These are phyloP conservation scores for Amphichorda felina DNA, from an alignment of 2,329 filamentous ascomycete species.

Conservation along the genomic window DNA sequence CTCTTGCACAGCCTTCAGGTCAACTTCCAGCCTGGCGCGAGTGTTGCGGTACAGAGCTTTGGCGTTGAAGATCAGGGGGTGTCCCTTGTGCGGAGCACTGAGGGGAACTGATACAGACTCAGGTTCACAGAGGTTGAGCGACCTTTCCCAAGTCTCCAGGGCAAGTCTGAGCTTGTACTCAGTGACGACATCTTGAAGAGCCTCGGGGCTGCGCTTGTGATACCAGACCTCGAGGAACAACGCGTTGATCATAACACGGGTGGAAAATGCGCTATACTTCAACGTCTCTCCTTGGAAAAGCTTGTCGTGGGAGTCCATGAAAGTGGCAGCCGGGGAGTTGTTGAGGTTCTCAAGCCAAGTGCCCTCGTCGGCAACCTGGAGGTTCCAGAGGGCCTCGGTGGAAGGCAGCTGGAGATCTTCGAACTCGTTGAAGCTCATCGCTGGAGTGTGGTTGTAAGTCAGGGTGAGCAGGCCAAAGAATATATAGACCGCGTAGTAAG, in stretches of 20 bases:
- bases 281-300: constrained; percentile 88
- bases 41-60: constrained; percentile 96
- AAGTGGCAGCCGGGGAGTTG: constrained; percentile 64
- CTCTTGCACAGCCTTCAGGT: constrained; percentile 91
- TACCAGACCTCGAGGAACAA: constrained; percentile 98
- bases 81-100: constrained; percentile 88
- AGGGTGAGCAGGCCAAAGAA: constrained; percentile 93
- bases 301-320: constrained; percentile 88
- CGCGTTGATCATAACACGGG: constrained; percentile 97
- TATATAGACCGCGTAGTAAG: constrained; percentile 97
- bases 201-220: constrained; percentile 96
- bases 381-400: constrained; percentile 88
- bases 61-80: constrained; percentile 94
- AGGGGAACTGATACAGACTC: constrained; percentile 81
- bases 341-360: constrained; percentile 74
- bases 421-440: constrained; percentile 97
- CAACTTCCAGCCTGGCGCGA: constrained; percentile 81
- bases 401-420: constrained; percentile 87
- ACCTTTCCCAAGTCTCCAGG: constrained; percentile 98
- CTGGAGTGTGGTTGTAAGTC: constrained; percentile 95
- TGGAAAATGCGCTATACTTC: constrained; percentile 92
- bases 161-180: constrained; percentile 96
- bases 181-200: constrained; percentile 90
- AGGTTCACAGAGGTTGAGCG: constrained; percentile 82
- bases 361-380: constrained; percentile 64